phyloP scores from a whole-genome alignment of 768 basidiomycete genomes.

The Nidula microcarpa region DNA sequence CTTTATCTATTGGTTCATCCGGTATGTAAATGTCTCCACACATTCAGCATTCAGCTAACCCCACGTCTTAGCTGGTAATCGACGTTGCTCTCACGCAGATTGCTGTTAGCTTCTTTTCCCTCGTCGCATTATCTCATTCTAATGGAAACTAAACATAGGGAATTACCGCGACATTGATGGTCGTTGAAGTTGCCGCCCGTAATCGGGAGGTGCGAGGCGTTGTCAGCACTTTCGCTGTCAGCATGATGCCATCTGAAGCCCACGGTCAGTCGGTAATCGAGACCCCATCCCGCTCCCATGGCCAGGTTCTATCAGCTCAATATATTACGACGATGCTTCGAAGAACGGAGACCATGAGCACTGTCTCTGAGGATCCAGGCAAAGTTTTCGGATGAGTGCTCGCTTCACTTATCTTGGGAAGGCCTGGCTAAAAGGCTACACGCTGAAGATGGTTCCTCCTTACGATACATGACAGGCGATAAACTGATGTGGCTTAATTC shows the following conservation, averaged over 20 bases:
- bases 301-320: not conserved
- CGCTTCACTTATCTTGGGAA: not conserved
- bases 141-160: no score
- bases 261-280: not conserved
- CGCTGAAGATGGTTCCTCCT: no score
- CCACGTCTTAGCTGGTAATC: conserved; percentile 13
- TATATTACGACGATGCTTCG: not conserved
- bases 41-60: not conserved
- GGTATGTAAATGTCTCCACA: conserved; percentile 5
- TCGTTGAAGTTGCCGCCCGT: no score
- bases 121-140: no score
- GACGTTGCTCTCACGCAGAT: conserved; percentile 17
- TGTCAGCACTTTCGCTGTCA: not conserved
- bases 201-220: not conserved
- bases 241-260: not conserved
- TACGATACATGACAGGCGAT: no score
- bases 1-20: conserved; percentile 16
- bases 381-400: not conserved
- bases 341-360: not conserved
- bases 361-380: not conserved
- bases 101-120: conserved; percentile 8
- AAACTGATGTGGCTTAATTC: no score
- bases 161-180: not conserved
- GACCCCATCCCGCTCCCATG: not conserved
- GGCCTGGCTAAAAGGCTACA: not conserved